Conservation (phyloP, 2,329 filamentous ascomycete genomes). For the Chrysoporthe cubensis region DNA sequence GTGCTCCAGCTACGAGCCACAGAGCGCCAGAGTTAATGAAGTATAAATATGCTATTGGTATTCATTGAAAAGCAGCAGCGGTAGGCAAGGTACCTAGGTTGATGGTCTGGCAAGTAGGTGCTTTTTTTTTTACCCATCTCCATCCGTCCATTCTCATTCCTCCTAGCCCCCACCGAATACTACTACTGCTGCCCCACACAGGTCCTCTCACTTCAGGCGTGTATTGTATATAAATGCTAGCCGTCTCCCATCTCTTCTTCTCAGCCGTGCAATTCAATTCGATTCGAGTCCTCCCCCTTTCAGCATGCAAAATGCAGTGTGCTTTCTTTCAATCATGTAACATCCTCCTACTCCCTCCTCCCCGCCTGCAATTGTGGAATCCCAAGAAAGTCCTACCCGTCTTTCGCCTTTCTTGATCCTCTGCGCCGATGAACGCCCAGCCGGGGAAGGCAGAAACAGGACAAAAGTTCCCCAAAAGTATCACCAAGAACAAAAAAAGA, state of each 20-base stretch:
- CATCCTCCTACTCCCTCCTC: background rate
- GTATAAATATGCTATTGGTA: conserved; percentile 4
- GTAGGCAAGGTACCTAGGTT: background rate
- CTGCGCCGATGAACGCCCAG: conserved; percentile 20
- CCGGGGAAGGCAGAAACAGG: conserved; percentile 14
- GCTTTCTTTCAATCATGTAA: conserved; percentile 5
- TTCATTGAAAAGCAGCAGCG: conserved; percentile 1
- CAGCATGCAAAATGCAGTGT: background rate
- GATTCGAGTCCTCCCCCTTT: background rate
- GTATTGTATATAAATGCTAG: conserved; percentile 1
- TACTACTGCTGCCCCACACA: background rate
- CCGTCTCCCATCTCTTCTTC: background rate
- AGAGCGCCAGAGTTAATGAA: background rate
- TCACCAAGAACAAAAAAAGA: conserved; percentile 3
- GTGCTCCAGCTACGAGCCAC: background rate
- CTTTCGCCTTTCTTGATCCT: background rate
- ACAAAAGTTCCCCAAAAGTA: conserved; percentile 1
- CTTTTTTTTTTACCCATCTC: background rate
- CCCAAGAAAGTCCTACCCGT: background rate
- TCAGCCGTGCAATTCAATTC: background rate
- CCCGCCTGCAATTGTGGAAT: background rate
- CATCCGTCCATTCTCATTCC: background rate
- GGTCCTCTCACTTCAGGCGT: conserved; percentile 4
- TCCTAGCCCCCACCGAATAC: background rate
- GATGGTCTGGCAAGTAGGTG: background rate